phyloP scores from a whole-genome alignment of 2,329 filamentous ascomycete genomes.

The Hypocreales sp. region DNA sequence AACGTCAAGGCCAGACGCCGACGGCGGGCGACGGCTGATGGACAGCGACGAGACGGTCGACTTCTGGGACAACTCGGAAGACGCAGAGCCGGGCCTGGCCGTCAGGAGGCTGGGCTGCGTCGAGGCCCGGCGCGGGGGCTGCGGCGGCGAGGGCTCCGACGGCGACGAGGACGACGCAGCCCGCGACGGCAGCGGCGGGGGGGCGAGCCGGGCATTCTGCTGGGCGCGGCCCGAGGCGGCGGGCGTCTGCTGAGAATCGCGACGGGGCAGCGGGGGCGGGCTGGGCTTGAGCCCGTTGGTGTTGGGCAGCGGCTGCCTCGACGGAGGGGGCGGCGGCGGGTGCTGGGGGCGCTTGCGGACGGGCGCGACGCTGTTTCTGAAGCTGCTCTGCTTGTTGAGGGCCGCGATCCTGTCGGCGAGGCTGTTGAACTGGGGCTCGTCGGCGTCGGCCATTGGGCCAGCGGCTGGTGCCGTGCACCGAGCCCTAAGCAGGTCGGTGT shows the following conservation, averaged over 20 bases:
- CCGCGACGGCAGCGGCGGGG: constrained; percentile 18
- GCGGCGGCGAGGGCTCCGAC: constrained; percentile 23
- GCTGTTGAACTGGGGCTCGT: constrained; percentile 45
- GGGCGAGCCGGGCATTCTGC: constrained; percentile 11
- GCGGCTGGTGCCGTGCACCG: too few relatives aligned
- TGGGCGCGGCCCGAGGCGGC: constrained; percentile 2
- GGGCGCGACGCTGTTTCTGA: constrained; percentile 26
- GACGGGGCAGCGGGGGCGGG: constrained; percentile 21
- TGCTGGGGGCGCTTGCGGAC: constrained; percentile 24
- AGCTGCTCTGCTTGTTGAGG: constrained; percentile 45
- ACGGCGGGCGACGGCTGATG: constrained; percentile 26
- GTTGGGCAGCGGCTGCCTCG: constrained; percentile 7
- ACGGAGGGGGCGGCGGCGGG: constrained; percentile 25
- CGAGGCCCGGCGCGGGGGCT: constrained; percentile 34
- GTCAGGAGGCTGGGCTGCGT: constrained; percentile 21
- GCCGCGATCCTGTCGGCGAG: constrained; percentile 49
- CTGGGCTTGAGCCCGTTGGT: constrained; percentile 12
- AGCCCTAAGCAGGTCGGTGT: too few relatives aligned
- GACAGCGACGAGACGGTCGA: constrained; percentile 39
- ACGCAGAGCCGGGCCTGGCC: constrained; percentile 36
- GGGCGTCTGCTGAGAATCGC: constrained; percentile 9
- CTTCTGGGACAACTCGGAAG: constrained; percentile 39
- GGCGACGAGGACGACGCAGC: too few relatives aligned
- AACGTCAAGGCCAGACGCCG: constrained; percentile 31
- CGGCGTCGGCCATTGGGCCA: constrained; percentile 38